Evolutionary conservation across 495 filamentous ascomycete species (phyloP), one percentile per base, ranked within the genome.

Genomic region (Hypoxylon rickii): DNA sequence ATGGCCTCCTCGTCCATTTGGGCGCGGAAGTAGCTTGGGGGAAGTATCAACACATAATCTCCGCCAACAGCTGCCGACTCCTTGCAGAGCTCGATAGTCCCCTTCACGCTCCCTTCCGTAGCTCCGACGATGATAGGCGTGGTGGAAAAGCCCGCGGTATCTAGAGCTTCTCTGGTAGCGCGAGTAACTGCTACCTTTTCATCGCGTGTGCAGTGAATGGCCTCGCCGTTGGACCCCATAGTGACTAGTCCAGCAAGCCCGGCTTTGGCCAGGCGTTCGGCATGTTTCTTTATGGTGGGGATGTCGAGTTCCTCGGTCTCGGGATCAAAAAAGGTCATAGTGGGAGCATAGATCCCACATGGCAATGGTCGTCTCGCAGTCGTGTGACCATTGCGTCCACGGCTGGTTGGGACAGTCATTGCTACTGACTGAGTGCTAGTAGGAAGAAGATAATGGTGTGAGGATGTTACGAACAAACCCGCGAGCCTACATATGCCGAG

Each of bases 191-290:
- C 83, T 33, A 80, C 71, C 61, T 89, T 89, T 68, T 95, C 90
- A 24, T 83, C 77, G 26, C 83, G 83, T 45, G 85, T 87, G 51
- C 92, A 83, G 69, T 95, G 90, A 47, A 90, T 87, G 13, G 90
- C 90, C 74, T 95, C 90, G 16, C 90, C 90, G 68, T 95, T 95
- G 51, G 89, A 93, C 39, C 90, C 91, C 87, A 93, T 92, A 58
- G 88, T 88, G 7, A 95, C 89, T 10, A 96, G 79, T 8, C 91
- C 89, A 33, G 85, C 88, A 8, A 96, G 85, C 15, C 91, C 90
- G 45, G 83, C 88, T 72, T 84, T 78, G 17, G 87, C 90, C n/a
- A 95, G 82, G 34, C 89, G 89, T 42, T 88, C 84, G 22, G 88
- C 88, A 64, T 94, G 90, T 43, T 80, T 84, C 67, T 86, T 89